Base-by-base conservation (phyloP, 345 rosid species). In the Leavenworthia alabamica region DNA sequence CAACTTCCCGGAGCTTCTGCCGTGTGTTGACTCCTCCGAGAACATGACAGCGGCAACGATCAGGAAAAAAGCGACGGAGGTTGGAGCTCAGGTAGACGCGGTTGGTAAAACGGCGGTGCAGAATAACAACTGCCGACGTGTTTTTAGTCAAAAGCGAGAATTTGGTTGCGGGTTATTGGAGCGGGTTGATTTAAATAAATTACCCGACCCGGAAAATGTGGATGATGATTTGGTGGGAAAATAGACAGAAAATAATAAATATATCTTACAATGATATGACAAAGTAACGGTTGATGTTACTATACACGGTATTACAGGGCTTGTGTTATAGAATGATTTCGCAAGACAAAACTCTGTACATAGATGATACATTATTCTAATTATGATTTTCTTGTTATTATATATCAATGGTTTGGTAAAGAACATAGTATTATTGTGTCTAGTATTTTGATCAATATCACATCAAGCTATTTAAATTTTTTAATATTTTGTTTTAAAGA, bases 11-110 rank as follows among this genome's bases (percentile, higher is more conserved):
- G 95, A 86, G 71, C 68, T 75, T 64, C 16, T 80, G 39, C 76
- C 70, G n/a, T 86, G 77, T 27, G 82, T 76, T 17, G 44, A 60
- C 52, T 22, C 80, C 6, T 51, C 58, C 13, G 80, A 67, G 11
- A 95, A 86, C 60, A 60, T 88, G 83, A 80, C 98, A 42, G 85
- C 96, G 26, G 95, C 86, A 6, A 68, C 72, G 45, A 91, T 88
- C 5, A 73, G 92, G 80, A 82, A 77, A 75, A 86, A 77, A 68
- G 98, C 98, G 0, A 76, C 86, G 3, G 98, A 88, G 76, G 95
- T 91, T 2, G 98, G 98, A 32, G 86, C 96, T 16, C 71, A 79
- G 47, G 98, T 91, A 1, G 98, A 91, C 31, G 95, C 96, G 10
- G 72, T 79, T 4, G 88, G 82, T 64, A 58, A 78, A 0, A 72